Evolutionary conservation across 371 early-diverging fungal species (phyloP).

Genomic region (Sporodiniella umbellata): DNA sequence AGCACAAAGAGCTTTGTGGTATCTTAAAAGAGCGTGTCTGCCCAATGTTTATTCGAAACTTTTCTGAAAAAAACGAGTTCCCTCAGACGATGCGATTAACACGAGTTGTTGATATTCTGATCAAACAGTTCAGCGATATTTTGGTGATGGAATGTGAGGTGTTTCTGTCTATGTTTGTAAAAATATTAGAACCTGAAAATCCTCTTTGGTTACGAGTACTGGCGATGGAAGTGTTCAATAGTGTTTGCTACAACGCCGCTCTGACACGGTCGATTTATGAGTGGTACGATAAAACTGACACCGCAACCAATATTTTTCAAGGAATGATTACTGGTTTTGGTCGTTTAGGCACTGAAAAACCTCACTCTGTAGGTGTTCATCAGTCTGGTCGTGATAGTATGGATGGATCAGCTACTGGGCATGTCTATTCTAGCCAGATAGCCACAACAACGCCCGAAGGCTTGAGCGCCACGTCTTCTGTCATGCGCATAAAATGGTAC

Average conservation of each 20-base stretch:
- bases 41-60: slow-evolving; percentile 84
- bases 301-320: slow-evolving; percentile 73
- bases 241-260: slow-evolving; percentile 58
- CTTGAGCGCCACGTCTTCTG: slow-evolving; percentile 49
- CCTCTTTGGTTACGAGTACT: slow-evolving; percentile 88
- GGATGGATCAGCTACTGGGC: slow-evolving; percentile 18
- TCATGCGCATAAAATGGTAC: slow-evolving; percentile 81
- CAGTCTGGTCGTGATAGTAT: slow-evolving; percentile 50
- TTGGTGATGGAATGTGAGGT: slow-evolving; percentile 91
- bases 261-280: slow-evolving; percentile 68
- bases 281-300: slow-evolving; percentile 71
- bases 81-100: slow-evolving; percentile 80
- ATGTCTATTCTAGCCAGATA: slow-evolving; percentile 9
- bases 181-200: slow-evolving; percentile 75
- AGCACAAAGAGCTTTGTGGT: slow-evolving; percentile 74
- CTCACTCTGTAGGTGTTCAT: slow-evolving; percentile 59
- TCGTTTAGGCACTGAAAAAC: slow-evolving; percentile 77
- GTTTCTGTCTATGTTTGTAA: slow-evolving; percentile 84
- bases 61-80: slow-evolving; percentile 88
- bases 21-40: slow-evolving; percentile 80
- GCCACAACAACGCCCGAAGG: slow-evolving; percentile 7
- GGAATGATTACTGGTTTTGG: slow-evolving; percentile 81
- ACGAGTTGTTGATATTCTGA: slow-evolving; percentile 76
- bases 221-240: slow-evolving; percentile 81
- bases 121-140: slow-evolving; percentile 73